Evolutionary conservation across 257 asterid genomes (phyloP).

Genomic region (Haberlea rhodopensis): DNA sequence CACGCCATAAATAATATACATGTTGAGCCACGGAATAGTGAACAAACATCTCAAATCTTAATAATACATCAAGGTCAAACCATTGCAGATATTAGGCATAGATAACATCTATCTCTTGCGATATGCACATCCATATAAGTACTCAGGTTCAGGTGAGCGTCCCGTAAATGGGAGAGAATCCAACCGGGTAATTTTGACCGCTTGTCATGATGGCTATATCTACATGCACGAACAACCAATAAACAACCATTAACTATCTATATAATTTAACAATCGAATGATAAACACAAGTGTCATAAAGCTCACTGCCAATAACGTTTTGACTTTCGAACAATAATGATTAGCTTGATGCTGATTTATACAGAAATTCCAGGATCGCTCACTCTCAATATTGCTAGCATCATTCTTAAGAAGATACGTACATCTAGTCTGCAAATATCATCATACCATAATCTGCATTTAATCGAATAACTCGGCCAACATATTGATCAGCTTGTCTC

Average conservation of each 20-base stretch:
- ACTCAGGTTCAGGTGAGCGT: conserved; percentile 93
- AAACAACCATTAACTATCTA: conserved; percentile 6
- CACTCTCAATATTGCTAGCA: not conserved
- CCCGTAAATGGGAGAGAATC: conserved; percentile 93
- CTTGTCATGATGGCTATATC: conserved; percentile 97
- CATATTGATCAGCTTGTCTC: conserved; percentile 99
- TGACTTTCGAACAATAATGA: not conserved
- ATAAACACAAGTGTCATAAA: not conserved
- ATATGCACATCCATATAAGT: conserved; percentile 98
- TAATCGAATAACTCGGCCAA: conserved; percentile 96
- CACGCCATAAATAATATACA: conserved; percentile 9
- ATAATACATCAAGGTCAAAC: no score
- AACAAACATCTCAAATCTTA: not conserved
- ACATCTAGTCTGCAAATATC: conserved; percentile 99
- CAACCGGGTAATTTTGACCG: conserved; percentile 94
- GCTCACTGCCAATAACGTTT: not conserved
- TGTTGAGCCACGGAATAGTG: not conserved
- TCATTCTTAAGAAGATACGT: conserved; percentile 17
- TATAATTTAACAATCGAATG: not conserved
- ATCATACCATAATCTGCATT: conserved; percentile 99
- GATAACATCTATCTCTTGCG: conserved; percentile 71
- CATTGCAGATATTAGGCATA: no score
- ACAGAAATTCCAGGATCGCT: not conserved
- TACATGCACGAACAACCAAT: conserved; percentile 30
- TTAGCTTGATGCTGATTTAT: not conserved